Percentiles rank a stretch among this genome's conserved stretches.
phyloP scores from a whole-genome alignment of 805 yeast genomes.

The Saturnispora ahearnii region DNA sequence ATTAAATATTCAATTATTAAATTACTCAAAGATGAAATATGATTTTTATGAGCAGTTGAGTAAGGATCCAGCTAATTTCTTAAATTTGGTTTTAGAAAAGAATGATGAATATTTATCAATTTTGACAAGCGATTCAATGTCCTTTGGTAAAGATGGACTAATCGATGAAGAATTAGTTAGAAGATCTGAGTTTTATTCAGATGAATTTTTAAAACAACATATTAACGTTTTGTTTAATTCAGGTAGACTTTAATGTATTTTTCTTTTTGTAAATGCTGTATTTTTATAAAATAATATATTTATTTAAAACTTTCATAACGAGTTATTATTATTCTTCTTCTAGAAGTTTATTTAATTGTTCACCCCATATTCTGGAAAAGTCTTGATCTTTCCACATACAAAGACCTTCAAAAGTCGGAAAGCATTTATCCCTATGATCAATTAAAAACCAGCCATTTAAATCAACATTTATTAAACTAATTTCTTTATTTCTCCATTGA shows the following conservation, averaged over 20 bases:
- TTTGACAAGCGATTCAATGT: conserved; percentile 61
- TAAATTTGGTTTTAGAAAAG: conserved; percentile 65
- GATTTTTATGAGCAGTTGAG: conserved; percentile 69
- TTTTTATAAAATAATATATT: not conserved
- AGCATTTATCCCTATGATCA: not conserved
- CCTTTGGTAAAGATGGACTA: conserved; percentile 26
- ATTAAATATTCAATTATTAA: conserved; percentile 43
- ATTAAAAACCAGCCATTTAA: conserved; percentile 22
- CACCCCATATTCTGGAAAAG: conserved; percentile 17
- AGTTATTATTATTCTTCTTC: conserved; percentile 1
- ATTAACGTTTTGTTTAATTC: conserved; percentile 64
- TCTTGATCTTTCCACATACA: conserved; percentile 13
- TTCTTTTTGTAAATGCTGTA: not conserved
- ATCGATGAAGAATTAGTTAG: conserved; percentile 81
- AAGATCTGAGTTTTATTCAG: conserved; percentile 72
- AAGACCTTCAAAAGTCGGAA: conserved; percentile 27
- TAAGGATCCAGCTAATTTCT: conserved; percentile 67
- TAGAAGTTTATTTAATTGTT: conserved; percentile 7
- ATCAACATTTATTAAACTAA: conserved; percentile 11
- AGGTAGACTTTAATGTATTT: conserved; percentile 30
- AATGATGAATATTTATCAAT: conserved; percentile 82
- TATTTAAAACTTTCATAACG: not conserved
- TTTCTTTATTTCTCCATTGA: conserved; percentile 3
- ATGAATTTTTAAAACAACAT: conserved; percentile 70
- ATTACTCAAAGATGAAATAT: conserved; percentile 54